A percentile compares a stretch with the other conserved stretches of the same genome.
Conservation (phyloP, 345 rosid genomes). For the rapeseed (Brassica napus) region Da-Ae NC_063444.1:33366001-33366500, state of each 20-base stretch:
- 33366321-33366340: constrained; percentile 23
- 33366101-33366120: constrained; percentile 84
- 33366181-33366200: not conserved
- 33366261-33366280: no score
- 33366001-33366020: constrained; percentile 88
- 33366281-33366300: not conserved
- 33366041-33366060: constrained; percentile 89
- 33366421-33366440: constrained; percentile 73
- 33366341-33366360: constrained; percentile 96
- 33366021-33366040: constrained; percentile 86
- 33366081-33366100: constrained; percentile 97
- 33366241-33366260: no score
- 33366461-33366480: constrained; percentile 36
- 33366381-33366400: constrained; percentile 90
- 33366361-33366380: constrained; percentile 86
- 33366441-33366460: constrained; percentile 71
- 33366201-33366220: not conserved
- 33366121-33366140: constrained; percentile 3
- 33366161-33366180: not conserved
- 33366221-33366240: no score
- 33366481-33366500: constrained; percentile 5
- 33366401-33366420: constrained; percentile 93
- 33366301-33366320: not conserved
- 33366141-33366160: not conserved
- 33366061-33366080: constrained; percentile 97